Conservation (phyloP, 176 grass and related monocot species). For the Avena sativa region DNA sequence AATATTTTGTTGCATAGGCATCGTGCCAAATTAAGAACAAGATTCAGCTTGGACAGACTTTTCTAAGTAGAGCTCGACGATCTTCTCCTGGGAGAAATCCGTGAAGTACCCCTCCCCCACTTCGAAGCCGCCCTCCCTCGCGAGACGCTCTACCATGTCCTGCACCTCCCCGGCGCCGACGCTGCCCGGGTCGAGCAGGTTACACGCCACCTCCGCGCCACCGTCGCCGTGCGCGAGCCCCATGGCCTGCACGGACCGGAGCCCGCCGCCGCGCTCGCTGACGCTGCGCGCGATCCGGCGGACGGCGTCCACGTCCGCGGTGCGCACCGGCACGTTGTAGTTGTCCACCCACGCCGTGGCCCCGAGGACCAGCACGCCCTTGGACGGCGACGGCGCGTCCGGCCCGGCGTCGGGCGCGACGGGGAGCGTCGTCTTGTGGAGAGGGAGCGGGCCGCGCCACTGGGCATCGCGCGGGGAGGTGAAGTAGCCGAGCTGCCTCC, state of each 20-base stretch:
- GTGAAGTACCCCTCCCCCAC: slow-evolving; percentile 77
- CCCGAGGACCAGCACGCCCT: slow-evolving; percentile 71
- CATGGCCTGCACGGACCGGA: slow-evolving; percentile 75
- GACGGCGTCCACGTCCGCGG: slow-evolving; percentile 48
- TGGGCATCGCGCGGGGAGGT: slow-evolving; percentile 46
- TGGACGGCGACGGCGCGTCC: slow-evolving; percentile 16
- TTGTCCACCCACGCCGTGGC: slow-evolving; percentile 79
- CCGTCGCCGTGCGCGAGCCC: slow-evolving; percentile 59
- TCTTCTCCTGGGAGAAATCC: slow-evolving; percentile 60
- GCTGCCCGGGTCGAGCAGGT: slow-evolving; percentile 60
- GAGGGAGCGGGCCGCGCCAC: slow-evolving; percentile 54
- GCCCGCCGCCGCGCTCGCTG: slow-evolving; percentile 77
- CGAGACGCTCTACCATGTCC: slow-evolving; percentile 49
- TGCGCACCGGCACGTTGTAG: slow-evolving; percentile 73
- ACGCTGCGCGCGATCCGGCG: slow-evolving; percentile 58
- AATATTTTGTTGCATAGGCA: no score
- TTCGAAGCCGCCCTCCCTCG: slow-evolving; percentile 43
- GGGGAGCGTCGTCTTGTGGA: neutral
- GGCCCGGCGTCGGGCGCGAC: slow-evolving; percentile 66
- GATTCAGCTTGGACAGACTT: neutral
- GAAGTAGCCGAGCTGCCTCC: slow-evolving; percentile 86
- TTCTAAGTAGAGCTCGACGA: slow-evolving; percentile 51
- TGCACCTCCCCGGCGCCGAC: slow-evolving; percentile 62
- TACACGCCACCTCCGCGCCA: slow-evolving; percentile 70
- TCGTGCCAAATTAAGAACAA: neutral